phyloP scores from a whole-genome alignment of 2,329 filamentous ascomycete species.

The Fusarium subtropicale region DNA sequence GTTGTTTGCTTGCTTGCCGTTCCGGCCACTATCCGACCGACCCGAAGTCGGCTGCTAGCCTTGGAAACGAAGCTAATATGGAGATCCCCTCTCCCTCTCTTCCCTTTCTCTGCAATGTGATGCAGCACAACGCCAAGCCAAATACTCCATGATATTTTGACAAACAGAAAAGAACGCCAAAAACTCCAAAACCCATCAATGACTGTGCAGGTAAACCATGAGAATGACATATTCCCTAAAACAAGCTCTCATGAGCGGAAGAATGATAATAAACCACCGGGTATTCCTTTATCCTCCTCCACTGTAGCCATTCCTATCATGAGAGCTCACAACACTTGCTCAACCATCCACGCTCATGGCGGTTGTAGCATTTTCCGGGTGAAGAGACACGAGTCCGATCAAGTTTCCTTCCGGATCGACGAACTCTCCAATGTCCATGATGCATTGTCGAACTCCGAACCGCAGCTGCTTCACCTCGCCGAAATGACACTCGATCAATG shows the following conservation, averaged over 20 bases:
- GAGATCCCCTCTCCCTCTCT: slow-evolving; percentile 1
- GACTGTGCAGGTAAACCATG: not conserved
- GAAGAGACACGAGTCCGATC: slow-evolving; percentile 42
- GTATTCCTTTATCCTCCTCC: slow-evolving; percentile 45
- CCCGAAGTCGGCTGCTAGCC: slow-evolving; percentile 29
- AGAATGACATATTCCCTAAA: slow-evolving; percentile 1
- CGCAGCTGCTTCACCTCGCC: slow-evolving; percentile 42
- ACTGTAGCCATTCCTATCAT: not conserved
- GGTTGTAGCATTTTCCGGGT: slow-evolving; percentile 39
- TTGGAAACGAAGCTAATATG: not conserved
- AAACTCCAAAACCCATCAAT: slow-evolving; percentile 2
- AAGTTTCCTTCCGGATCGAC: slow-evolving; percentile 46
- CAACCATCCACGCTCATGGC: slow-evolving; percentile 12
- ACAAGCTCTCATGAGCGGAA: slow-evolving; percentile 26
- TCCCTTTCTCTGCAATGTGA: not conserved
- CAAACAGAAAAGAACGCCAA: slow-evolving; percentile 1
- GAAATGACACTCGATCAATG: slow-evolving; percentile 36
- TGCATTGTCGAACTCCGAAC: slow-evolving; percentile 42
- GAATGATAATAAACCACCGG: slow-evolving; percentile 26
- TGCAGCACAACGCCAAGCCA: slow-evolving; percentile 15
- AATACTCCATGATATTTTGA: slow-evolving; percentile 21
- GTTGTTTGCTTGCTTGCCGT: slow-evolving; percentile 5
- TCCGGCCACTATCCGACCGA: slow-evolving; percentile 34
- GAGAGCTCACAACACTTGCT: slow-evolving; percentile 4
- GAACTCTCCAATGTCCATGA: slow-evolving; percentile 46